These are phyloP conservation scores for Pholiota microspora DNA, from an alignment of 768 basidiomycete genomes.

Conservation along the genomic window DNA sequence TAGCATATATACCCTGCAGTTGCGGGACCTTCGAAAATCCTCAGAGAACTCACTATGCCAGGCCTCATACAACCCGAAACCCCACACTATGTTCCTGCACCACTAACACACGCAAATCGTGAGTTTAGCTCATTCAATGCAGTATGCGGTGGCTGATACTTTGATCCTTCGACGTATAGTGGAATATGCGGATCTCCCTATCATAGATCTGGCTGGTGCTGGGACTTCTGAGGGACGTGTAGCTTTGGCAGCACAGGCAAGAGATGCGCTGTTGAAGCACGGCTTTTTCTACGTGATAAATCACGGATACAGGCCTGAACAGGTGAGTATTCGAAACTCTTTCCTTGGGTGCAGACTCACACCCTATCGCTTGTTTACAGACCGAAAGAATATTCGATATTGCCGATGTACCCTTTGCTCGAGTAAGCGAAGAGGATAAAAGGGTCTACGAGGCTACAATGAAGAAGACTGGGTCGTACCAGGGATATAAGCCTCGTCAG, in stretches of 20 bases:
- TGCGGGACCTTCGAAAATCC: background rate
- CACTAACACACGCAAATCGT: slow-evolving; percentile 19
- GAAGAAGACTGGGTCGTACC: slow-evolving; percentile 45
- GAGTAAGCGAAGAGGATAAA: slow-evolving; percentile 43
- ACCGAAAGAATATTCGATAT: slow-evolving; percentile 47
- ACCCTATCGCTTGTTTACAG: slow-evolving; percentile 20
- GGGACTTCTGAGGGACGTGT: slow-evolving; percentile 34
- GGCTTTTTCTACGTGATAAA: slow-evolving; percentile 52
- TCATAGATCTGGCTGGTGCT: slow-evolving; percentile 48
- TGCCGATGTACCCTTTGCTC: slow-evolving; percentile 42
- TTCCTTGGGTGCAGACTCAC: background rate
- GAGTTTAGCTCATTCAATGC: background rate
- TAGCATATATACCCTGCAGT: background rate
- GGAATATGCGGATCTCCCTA: slow-evolving; percentile 46
- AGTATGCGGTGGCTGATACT: background rate
- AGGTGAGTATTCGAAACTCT: slow-evolving; percentile 29
- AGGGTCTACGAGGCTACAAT: slow-evolving; percentile 32
- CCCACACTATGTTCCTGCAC: slow-evolving; percentile 20
- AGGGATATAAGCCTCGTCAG: slow-evolving; percentile 53
- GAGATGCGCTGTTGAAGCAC: slow-evolving; percentile 41
- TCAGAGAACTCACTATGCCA: slow-evolving; percentile 8
- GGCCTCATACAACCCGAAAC: slow-evolving; percentile 14
- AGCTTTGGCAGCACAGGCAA: slow-evolving; percentile 36
- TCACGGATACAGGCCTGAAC: slow-evolving; percentile 38
- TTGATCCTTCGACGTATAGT: slow-evolving; percentile 15